Evolutionary conservation across 2,329 filamentous ascomycete genomes (phyloP), one percentile per base, ranked within the genome.

Genomic region (Exophiala sp.): DNA sequence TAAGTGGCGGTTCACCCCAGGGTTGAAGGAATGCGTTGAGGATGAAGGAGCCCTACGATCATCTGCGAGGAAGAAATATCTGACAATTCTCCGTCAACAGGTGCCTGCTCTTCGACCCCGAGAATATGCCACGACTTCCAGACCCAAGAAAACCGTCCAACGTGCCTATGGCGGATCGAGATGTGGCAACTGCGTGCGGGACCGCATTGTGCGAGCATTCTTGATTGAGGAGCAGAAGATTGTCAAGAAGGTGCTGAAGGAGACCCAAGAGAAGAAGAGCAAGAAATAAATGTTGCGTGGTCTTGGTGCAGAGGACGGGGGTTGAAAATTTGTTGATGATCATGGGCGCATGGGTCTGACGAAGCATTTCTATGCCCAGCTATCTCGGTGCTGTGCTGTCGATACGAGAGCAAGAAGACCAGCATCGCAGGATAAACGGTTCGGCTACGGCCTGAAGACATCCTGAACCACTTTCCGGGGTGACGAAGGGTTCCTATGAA

Each of bases 221-320:
- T 79, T 98, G 73, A 97, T 98, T 64, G 94, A 98, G 81, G 93
- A 98, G 84, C 93, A 98, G 82, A 98, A 98, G 88, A 97, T 98
- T 68, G 93, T 98, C 77, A 98, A 98, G 89, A 98, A 98, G 88
- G 93, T 98, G 68, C 83, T 97, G 73, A 96, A 96, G 86, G 91
- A 97, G 82, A 82, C 80, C 60, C 88, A 95, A 79, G 86, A 88
- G 80, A 86, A 75, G 68, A 73, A 77, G 66, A 82, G 56, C 35
- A 82, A 81, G 78, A 82, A 82, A 77, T 82, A 56, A 51, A 43
- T 24, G 32, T 14, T 4, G 16, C 6, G 16, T 29, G 23, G 24
- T 9, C 23, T 29, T 32, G 40, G 23, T 19, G 13, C 13, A n/a
- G 9, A 29, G 22, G 9, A 43, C 5, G 5, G 23, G 18, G 29